Base-by-base conservation (phyloP, 129 eudicot species). In the sunflower (Helianthus annuus) region DNA sequence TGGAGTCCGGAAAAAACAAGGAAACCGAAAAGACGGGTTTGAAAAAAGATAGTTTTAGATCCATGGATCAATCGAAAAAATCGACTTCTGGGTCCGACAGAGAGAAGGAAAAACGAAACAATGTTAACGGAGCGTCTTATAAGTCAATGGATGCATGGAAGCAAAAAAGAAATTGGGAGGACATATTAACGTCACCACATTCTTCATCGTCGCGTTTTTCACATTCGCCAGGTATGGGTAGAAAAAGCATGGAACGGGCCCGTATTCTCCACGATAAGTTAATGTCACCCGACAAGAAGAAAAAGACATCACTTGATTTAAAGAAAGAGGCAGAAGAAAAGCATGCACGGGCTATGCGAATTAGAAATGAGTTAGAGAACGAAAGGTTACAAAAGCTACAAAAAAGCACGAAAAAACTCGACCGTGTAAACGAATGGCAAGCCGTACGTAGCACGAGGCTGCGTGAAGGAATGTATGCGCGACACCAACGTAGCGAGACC, bases 81-180 rank as follows among this genome's bases (percentile, higher is more conserved):
- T 80, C 76, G 22, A 73, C 55, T 72, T 69, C 66, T 24, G n/a
- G 45, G 7, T 75, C 81, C 32, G 92, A 86, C 71, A 84, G 75
- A 77, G 97, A 91, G 44, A 88, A 80, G 67, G 97, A 92, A 38
- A 86, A 67, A 74, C 84, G 88, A 86, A 74, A 79, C 78, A 83
- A 83, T 52, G 19, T 64, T 60, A 76, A 76, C 24, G 83, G 79
- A 19, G 48, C 16, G 53, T 69, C 80, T 12, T 79, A 69, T 82
- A 89, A 80, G 69, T 87, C 90, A 24, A 84, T 85, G 96, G 97
- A 93, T 80, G 98, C 97, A 66, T 93, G 98, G 98, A 89, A 93
- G 70, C 96, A 89, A 88, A 93, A 90, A 78, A 81, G 98, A 64
- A 87, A 89, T 62, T 89, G 98, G 98, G 92, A 89, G 77, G 96